Conservation (phyloP, 2,329 filamentous ascomycete species). For the Penicillium expansum region DNA sequence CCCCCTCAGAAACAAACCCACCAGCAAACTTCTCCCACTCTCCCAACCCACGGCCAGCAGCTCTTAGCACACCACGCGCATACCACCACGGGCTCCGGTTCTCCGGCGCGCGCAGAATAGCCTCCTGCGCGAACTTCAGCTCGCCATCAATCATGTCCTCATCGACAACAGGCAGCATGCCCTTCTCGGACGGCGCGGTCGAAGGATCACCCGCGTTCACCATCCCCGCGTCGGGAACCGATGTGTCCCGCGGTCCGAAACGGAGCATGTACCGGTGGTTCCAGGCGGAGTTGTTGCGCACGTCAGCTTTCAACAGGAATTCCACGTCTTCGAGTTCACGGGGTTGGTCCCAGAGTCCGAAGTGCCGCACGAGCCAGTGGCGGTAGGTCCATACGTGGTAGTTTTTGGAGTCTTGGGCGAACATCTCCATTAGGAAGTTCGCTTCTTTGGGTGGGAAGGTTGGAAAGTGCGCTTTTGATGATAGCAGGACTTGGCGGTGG, state of each 20-base stretch:
- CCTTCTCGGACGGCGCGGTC: conserved; percentile 26
- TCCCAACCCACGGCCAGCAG: conserved; percentile 54
- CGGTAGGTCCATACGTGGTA: conserved; percentile 98
- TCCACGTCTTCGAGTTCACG: conserved; percentile 69
- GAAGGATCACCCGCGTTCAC: conserved; percentile 23
- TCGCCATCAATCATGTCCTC: conserved; percentile 69
- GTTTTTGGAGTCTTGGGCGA: conserved; percentile 87
- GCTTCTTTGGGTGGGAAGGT: conserved; percentile 65
- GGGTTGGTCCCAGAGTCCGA: conserved; percentile 56
- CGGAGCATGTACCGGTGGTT: conserved; percentile 95
- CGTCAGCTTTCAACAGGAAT: conserved; percentile 70
- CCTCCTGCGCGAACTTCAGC: conserved; percentile 68
- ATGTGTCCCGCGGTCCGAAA: conserved; percentile 60
- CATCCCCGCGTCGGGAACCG: conserved; percentile 40
- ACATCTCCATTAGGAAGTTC: conserved; percentile 75
- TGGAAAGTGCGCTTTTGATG: conserved; percentile 48
- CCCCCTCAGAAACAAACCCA: conserved; percentile 49
- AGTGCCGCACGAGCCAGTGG: conserved; percentile 69
- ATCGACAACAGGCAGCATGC: conserved; percentile 50
- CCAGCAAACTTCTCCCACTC: conserved; percentile 55
- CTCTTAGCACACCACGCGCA: conserved; percentile 69
- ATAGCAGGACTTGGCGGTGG: conserved; percentile 57
- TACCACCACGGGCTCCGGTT: conserved; percentile 97
- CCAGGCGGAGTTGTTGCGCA: conserved; percentile 97
- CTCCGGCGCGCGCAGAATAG: conserved; percentile 78